Base-by-base conservation (phyloP, 768 basidiomycete species). In the Lactifluus piperatus region DNA sequence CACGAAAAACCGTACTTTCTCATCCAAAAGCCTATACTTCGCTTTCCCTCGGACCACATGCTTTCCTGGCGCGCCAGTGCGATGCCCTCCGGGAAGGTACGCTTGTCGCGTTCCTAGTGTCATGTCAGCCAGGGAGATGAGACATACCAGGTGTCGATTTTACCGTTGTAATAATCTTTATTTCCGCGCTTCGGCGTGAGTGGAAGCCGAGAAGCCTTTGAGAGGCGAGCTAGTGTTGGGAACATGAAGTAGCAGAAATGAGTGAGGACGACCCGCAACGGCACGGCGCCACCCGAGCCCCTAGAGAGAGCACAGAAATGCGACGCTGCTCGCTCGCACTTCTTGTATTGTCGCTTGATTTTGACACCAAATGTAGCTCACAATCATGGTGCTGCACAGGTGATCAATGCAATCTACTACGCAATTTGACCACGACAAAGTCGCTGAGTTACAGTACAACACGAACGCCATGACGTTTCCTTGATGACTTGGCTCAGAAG, bases 131-230 rank as follows among this genome's bases (percentile, higher is more conserved):
- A 36, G 26, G 26, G 27, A 5, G 29, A 56, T 41, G 18, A 51
- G 18, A 8, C 14, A 6, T 34, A 30, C 24, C n/a, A 18, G 58
- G 20, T 5, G 26, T 43, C 9, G 16, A 4, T 24, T 73, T n/a
- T 7, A 88, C 95, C 95, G 73, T 98, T 98, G 79, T 97, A 97
- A 70, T 79, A 97, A 69, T 99, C 92, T 68, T 97, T 98, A 75
- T 97, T 97, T 16, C 82, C 95, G 48, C 84, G 75, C 71, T 97
- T 97, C 0, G 90, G 77, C 0, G 87, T 93, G 51, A 98, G 75
- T 2, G 93, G 81, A 26, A 83, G 77, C 56, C 95, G 78, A 0
- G 89, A 91, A 22, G 94, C 94, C 68, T 93, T 94, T 32, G 88
- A 89, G 3, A 85, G 75, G 56, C 82, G 75, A n/a, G 74, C 76